Conservation (phyloP, 495 filamentous ascomycete species). For the Entonaema liquescens region DNA sequence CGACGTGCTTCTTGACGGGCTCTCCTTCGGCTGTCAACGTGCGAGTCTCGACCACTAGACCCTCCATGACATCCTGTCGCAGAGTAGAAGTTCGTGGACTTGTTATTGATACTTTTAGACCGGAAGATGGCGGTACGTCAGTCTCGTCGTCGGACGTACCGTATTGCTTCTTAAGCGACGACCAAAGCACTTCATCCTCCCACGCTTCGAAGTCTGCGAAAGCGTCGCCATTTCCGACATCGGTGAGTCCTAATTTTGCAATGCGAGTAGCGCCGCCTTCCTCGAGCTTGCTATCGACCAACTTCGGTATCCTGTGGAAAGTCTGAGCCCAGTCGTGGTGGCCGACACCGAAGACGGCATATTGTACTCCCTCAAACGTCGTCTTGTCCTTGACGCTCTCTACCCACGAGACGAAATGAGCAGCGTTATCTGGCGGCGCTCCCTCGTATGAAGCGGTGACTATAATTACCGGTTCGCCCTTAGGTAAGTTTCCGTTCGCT, state of each 20-base stretch:
- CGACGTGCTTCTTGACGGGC: conserved; percentile 70
- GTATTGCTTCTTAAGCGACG: conserved; percentile 63
- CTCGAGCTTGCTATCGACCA: conserved; percentile 62
- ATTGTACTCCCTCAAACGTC: conserved; percentile 63
- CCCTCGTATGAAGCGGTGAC: conserved; percentile 80
- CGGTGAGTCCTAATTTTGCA: conserved; percentile 64
- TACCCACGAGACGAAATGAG: conserved; percentile 73
- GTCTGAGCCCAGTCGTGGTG: conserved; percentile 73
- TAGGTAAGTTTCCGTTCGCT: conserved; percentile 68
- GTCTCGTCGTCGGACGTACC: conserved; percentile 43
- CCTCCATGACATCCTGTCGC: conserved; percentile 72
- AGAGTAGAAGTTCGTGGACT: conserved; percentile 67
- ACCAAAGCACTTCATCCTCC: conserved; percentile 72
- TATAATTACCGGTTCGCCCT: conserved; percentile 68
- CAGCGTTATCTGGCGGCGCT: conserved; percentile 77
- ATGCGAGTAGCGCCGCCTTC: conserved; percentile 64
- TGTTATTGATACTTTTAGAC: conserved; percentile 66
- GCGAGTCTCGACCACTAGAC: conserved; percentile 63
- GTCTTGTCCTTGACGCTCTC: conserved; percentile 58
- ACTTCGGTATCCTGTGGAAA: conserved; percentile 75
- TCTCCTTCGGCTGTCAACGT: conserved; percentile 63
- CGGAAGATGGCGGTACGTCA: conserved; percentile 33
- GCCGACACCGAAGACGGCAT: conserved; percentile 70
- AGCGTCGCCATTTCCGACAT: conserved; percentile 70
- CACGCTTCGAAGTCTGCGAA: conserved; percentile 78